phyloP scores from a whole-genome alignment of 768 basidiomycete genomes.

The Leccinum obscurum region DNA sequence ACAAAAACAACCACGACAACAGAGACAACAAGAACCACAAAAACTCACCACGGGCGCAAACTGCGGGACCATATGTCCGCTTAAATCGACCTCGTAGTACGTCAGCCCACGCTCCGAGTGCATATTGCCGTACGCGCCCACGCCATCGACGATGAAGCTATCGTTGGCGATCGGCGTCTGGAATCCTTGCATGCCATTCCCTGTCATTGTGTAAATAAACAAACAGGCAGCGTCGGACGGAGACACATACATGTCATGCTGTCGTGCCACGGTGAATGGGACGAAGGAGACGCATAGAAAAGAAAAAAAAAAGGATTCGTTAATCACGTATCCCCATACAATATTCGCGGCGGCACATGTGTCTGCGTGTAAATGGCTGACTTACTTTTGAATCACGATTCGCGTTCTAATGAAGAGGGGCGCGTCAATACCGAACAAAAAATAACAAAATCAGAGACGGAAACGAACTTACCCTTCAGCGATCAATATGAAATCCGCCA shows the following conservation, averaged over 20 bases:
- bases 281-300: background rate
- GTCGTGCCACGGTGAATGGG: constrained; percentile 6
- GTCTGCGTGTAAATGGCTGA: background rate
- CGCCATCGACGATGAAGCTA: constrained; percentile 68
- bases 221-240: background rate
- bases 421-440: background rate
- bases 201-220: background rate
- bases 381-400: constrained; percentile 66
- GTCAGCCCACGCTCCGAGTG: constrained; percentile 70
- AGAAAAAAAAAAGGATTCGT: background rate
- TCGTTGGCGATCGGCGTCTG: constrained; percentile 64
- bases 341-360: background rate
- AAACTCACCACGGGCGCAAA: constrained; percentile 59
- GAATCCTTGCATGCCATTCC: constrained; percentile 56
- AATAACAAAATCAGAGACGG: background rate
- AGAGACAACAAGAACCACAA: background rate
- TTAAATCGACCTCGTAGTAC: constrained; percentile 63
- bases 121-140: constrained; percentile 64
- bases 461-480: constrained; percentile 59
- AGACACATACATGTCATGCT: background rate
- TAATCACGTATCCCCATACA: background rate
- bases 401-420: constrained; percentile 32
- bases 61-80: constrained; percentile 77
- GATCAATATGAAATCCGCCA: constrained; percentile 73
- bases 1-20: background rate